Conservation (phyloP, 75 land plant genomes). For the Isoetes taiwanensis region DNA sequence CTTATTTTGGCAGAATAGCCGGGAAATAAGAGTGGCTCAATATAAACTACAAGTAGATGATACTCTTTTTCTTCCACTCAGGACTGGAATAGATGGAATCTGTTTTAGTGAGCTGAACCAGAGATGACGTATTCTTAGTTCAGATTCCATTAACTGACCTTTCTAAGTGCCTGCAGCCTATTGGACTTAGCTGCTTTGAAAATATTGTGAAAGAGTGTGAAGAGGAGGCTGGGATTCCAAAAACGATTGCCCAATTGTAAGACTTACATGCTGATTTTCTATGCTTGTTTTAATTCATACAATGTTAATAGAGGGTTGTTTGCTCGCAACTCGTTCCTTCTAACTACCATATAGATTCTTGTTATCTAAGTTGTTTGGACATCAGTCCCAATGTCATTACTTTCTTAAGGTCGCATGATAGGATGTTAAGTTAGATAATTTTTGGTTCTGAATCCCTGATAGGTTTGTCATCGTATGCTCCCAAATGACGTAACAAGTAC, state of each 20-base stretch:
- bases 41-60: not conserved
- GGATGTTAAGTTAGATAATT: too few relatives aligned
- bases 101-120: not conserved
- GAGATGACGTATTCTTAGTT: not conserved
- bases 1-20: not conserved
- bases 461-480: not conserved
- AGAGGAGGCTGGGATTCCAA: constrained; percentile 91
- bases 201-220: constrained; percentile 94
- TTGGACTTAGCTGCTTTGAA: constrained; percentile 63
- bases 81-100: not conserved
- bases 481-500: not conserved
- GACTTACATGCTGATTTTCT: not conserved
- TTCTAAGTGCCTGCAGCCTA: constrained; percentile 58
- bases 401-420: too few relatives aligned
- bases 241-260: constrained; percentile 38
- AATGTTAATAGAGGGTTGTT: not conserved
- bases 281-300: not conserved
- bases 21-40: not conserved
- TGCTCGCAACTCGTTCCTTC: not conserved
- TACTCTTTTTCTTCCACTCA: not conserved
- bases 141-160: too few relatives aligned
- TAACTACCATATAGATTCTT: not conserved
- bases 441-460: not conserved
- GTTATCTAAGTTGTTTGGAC: too few relatives aligned
- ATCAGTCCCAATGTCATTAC: too few relatives aligned